Evolutionary conservation across 352 stramenopile genomes (phyloP), one percentile per base, ranked within the genome.

Genomic region (Peronospora farinosa): DNA sequence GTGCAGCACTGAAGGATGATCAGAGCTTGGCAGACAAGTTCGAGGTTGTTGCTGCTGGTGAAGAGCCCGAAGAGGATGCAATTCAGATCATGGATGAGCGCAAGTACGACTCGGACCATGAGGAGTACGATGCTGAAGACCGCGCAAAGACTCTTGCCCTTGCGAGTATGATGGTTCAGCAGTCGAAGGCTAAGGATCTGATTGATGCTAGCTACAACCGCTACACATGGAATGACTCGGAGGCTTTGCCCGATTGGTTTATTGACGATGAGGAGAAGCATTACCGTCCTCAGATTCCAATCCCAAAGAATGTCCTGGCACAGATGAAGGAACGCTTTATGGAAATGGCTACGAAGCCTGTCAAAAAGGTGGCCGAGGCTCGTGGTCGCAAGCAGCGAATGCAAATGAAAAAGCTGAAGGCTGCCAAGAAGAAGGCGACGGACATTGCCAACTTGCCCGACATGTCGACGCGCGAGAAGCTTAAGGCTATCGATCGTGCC

Each of bases 121-220:
- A 99, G 63, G 88, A 98, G 35, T 99, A 99, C 60, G 96, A 99
- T 49, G 92, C 82, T 6, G 95, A 99, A 45, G 96, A 98, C 48
- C 92, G 96, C n/a, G 88, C 93, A 0, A 78, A 95, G 48, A 97
- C 91, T 3, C 70, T 99, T n/a, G 96, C 96, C 2, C 60, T 99
- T 7, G 97, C 94, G 10, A 97, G 92, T 9, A 97, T 99, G 95
- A 99, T 99, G 90, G 78, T 98, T 7, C 84, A 96, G 30, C 89
- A 96, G 51, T 96, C 82, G 0, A 98, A 98, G 51, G 93, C 95
- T 7, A 99, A 99, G 65, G 94, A 98, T 19, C 61, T 99, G 46
- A 91, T 99, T 5, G 97, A 99, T 64, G 86, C 96, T 2, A 98
- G 88, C 21, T 99, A 99, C 86, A 99, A 99, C 69, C 92, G 97